These are phyloP conservation scores for Rhizopogon vulgaris DNA, from an alignment of 768 basidiomycete genomes.

Conservation along the genomic window DNA sequence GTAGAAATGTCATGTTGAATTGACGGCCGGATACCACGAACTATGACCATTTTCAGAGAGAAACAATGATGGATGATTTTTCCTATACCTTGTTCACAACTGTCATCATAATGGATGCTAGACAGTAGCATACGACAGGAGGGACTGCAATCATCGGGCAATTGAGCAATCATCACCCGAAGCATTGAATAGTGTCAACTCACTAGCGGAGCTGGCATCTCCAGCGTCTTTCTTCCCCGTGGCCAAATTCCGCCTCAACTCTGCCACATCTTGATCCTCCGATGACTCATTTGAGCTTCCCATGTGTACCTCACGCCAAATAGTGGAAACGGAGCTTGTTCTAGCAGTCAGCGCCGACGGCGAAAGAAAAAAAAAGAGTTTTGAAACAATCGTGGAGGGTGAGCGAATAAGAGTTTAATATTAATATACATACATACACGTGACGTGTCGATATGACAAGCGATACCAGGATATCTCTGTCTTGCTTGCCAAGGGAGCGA, in stretches of 20 bases:
- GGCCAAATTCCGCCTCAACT: conserved; percentile 47
- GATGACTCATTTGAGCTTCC: conserved; percentile 4
- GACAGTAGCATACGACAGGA: no score
- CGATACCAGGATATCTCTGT: no score
- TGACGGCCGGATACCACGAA: conserved; percentile 90
- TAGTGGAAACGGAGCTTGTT: neutral
- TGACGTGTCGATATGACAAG: no score
- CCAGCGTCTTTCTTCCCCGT: conserved; percentile 26
- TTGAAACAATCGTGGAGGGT: no score
- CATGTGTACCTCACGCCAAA: conserved; percentile 1
- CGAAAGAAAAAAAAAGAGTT: neutral
- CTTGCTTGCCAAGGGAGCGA: no score
- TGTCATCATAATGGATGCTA: conserved; percentile 70
- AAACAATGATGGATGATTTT: neutral
- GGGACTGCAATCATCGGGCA: no score
- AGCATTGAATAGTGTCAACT: no score
- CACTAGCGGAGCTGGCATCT: conserved; percentile 12
- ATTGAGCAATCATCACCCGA: no score
- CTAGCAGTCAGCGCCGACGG: no score
- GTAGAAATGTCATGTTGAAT: conserved; percentile 96
- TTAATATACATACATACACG: no score
- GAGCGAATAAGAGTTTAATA: no score
- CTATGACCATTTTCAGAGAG: conserved; percentile 31
- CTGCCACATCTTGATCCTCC: conserved; percentile 40
- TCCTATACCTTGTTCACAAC: conserved; percentile 84